Conservation (phyloP, 2,329 filamentous ascomycete genomes). For the Erysiphe neolycopersici region DNA sequence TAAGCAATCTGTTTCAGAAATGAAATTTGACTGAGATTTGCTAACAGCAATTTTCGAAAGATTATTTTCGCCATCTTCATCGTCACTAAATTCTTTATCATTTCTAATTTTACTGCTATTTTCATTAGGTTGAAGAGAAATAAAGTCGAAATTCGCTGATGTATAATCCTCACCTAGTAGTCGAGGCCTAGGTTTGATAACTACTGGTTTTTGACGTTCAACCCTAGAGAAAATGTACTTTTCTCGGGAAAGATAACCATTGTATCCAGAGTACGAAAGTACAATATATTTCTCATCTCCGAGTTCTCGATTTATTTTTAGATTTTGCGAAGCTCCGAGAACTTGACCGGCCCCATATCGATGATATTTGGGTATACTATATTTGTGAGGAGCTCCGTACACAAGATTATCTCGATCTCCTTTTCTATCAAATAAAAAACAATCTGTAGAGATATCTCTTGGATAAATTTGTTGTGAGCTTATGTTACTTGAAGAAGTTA, state of each 20-base stretch:
- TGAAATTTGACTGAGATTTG: conserved; percentile 9
- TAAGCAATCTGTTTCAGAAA: conserved; percentile 8
- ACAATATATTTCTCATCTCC: conserved; percentile 25
- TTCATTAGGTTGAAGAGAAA: conserved; percentile 19
- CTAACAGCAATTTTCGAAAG: conserved; percentile 40
- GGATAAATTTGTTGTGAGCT: too few species aligned
- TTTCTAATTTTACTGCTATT: conserved; percentile 9
- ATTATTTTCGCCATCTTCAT: conserved; percentile 26
- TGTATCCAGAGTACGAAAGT: conserved; percentile 16
- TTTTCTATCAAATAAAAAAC: conserved; percentile 40
- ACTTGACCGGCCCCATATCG: conserved; percentile 42
- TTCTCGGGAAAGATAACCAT: conserved; percentile 12
- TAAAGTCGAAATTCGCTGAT: conserved; percentile 18
- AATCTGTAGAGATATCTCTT: conserved; percentile 4
- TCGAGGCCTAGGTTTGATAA: conserved; percentile 17
- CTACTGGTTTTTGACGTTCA: conserved; percentile 15
- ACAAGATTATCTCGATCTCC: conserved; percentile 51
- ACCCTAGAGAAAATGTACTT: conserved; percentile 21
- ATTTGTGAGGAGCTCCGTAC: conserved; percentile 49
- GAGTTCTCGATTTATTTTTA: conserved; percentile 37
- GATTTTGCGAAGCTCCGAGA: conserved; percentile 32
- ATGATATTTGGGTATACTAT: conserved; percentile 42
- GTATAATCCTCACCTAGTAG: conserved; percentile 6
- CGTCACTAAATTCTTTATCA: conserved; percentile 14
- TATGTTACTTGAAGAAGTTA: too few species aligned